Evolutionary conservation across 441 rosid species (phyloP).

Genomic region (Populus hybrid): DNA sequence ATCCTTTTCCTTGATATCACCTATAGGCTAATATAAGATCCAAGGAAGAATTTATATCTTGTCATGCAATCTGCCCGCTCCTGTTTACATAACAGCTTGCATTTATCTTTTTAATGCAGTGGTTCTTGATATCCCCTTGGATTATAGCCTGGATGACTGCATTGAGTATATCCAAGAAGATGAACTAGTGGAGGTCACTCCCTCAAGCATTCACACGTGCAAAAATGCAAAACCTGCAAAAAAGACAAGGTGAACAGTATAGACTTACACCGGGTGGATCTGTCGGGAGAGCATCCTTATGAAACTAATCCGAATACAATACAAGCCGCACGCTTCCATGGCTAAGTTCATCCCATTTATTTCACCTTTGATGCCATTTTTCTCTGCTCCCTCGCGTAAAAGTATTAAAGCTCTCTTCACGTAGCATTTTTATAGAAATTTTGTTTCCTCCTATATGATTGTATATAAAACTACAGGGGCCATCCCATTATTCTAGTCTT

Average conservation of each 20-base stretch:
- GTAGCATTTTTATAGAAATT: slow-evolving; percentile 8
- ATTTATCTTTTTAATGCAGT: slow-evolving; percentile 41
- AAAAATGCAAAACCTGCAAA: slow-evolving; percentile 70
- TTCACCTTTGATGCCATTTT: background rate
- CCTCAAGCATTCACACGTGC: slow-evolving; percentile 74
- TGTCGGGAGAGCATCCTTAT: slow-evolving; percentile 14
- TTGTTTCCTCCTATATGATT: slow-evolving; percentile 3
- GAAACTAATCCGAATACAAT: background rate
- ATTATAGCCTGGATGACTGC: slow-evolving; percentile 90
- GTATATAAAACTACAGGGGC: slow-evolving; percentile 1
- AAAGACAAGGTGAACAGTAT: slow-evolving; percentile 43
- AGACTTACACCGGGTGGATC: slow-evolving; percentile 1
- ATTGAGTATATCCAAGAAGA: slow-evolving; percentile 97
- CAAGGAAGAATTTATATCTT: background rate
- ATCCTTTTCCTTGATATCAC: background rate
- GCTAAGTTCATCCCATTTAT: background rate
- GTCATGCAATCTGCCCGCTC: background rate
- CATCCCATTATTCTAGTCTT: background rate
- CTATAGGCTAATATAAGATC: too few relatives aligned
- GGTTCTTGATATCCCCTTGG: slow-evolving; percentile 84
- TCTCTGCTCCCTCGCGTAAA: background rate
- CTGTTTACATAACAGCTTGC: background rate
- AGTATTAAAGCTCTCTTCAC: slow-evolving; percentile 1
- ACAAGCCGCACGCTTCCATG: background rate
- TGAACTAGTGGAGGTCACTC: slow-evolving; percentile 94